These are phyloP conservation scores for Meyerozyma elateridarum DNA, from an alignment of 1,139 yeast genomes.

Conservation along the genomic window DNA sequence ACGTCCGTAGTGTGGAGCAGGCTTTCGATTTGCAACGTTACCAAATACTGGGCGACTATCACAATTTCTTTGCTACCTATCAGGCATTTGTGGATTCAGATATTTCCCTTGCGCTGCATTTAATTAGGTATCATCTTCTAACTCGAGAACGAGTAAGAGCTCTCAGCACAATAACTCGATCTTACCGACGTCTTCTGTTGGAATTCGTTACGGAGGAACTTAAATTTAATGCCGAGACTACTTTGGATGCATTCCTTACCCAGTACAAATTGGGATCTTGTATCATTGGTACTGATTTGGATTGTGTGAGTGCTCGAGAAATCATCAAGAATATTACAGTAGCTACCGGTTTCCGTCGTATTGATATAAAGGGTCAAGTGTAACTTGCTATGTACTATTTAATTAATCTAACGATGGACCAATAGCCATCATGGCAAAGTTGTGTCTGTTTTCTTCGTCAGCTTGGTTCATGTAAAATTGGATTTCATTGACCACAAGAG, in stretches of 20 bases:
- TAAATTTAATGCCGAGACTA: constrained; percentile 33
- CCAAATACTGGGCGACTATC: constrained; percentile 9
- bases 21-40: constrained; percentile 23
- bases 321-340: constrained; percentile 38
- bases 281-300: constrained; percentile 28
- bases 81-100: constrained; percentile 10
- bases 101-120: constrained; percentile 22
- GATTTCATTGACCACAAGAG: constrained; percentile 49
- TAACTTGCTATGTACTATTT: no score
- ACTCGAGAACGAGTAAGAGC: constrained; percentile 58
- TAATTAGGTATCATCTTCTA: constrained; percentile 39
- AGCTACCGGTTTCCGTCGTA: constrained; percentile 47
- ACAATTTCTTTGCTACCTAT: constrained; percentile 13
- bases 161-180: constrained; percentile 51
- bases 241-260: constrained; percentile 31
- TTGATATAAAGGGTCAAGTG: constrained; percentile 92
- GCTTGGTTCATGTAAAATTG: constrained; percentile 62
- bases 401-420: constrained; percentile 48
- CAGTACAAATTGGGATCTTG: constrained; percentile 36
- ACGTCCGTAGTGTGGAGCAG: constrained; percentile 18
- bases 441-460: constrained; percentile 52
- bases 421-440: constrained; percentile 65
- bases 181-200: constrained; percentile 54
- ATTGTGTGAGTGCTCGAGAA: constrained; percentile 45
- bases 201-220: constrained; percentile 45